Base-by-base conservation (phyloP, 805 yeast genomes). In the Pichia membranifaciens region DNA sequence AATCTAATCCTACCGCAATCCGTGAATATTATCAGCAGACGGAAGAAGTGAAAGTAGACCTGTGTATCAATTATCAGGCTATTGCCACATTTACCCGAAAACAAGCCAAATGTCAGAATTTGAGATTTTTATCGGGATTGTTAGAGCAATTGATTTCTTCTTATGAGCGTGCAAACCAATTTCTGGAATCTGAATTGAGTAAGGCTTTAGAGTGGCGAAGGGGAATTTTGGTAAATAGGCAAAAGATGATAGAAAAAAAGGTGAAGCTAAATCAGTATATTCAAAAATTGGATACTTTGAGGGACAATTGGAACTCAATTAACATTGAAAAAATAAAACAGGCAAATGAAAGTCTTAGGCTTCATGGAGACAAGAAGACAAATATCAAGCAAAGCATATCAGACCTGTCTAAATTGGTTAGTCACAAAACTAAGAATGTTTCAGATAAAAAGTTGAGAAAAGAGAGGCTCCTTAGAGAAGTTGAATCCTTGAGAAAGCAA, bases 1-100 rank as follows among this genome's bases (percentile, higher is more conserved):
- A 61, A 16, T 58, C 61, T 12, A 64, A 64, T 43, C 65, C 65
- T 13, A 55, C 58, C 3, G 59, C 66, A 4, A 58, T 64, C 17
- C 48, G 64, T 17, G 68, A 64, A 29, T 64, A 56, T 43, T 62
- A 58, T 46, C 60, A 54, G 29, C 61, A 64, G 28, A 38, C 52
- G 7, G 59, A 55, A 6, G 58, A 54, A 4, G 36, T 64, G 5
- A 55, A 52, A 39, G 44, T 44, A 13, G 64, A 59, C 43, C 43
- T 64, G 34, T 58, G 57, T 16, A 56, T 57, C 12, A 60, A 57
- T 32, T 64, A 62, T 41, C 67, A 64, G 42, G 60, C 67, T 1
- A 47, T 64, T 49, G 66, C 66, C 21, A 56, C 60, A 37, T 56
- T 56, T 38, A 60, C 66, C 0, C 53, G 66, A 38, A 58, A 58